Percentiles rank a stretch among this genome's conserved stretches.
phyloP scores from a whole-genome alignment of 2,329 filamentous ascomycete species.

The Fusarium pseudonygamai region DNA sequence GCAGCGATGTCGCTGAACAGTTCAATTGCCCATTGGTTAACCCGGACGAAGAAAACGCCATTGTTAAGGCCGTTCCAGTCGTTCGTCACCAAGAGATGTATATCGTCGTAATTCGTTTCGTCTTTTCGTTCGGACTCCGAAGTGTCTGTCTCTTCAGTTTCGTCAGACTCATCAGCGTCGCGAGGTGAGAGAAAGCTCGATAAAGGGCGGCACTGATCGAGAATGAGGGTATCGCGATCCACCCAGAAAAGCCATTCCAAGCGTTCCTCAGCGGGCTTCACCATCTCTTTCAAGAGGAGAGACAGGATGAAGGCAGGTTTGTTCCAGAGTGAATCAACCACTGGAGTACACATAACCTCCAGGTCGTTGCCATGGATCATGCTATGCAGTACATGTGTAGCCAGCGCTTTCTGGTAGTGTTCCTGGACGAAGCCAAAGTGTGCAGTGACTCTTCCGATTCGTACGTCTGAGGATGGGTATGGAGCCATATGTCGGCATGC shows the following conservation, averaged over 20 bases:
- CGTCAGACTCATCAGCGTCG: background rate
- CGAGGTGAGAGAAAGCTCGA: background rate
- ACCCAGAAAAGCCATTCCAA: background rate
- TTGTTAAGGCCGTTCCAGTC: slow-evolving; percentile 4
- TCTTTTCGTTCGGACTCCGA: background rate
- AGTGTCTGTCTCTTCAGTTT: background rate
- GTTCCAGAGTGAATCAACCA: background rate
- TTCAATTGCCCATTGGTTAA: background rate
- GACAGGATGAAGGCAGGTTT: slow-evolving; percentile 1
- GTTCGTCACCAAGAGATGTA: background rate
- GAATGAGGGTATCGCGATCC: background rate
- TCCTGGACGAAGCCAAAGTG: background rate
- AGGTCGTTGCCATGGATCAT: background rate
- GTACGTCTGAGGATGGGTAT: background rate
- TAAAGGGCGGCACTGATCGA: background rate
- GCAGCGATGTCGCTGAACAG: background rate
- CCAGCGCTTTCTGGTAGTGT: background rate
- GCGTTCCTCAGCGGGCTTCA: background rate
- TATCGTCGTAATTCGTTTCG: background rate
- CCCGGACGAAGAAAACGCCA: background rate
- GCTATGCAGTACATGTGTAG: background rate
- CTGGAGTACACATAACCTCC: background rate
- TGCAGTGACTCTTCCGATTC: background rate
- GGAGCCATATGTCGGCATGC: background rate
- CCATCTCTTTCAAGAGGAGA: background rate